These are phyloP conservation scores for Acacia acuminata DNA, from an alignment of 306 rosid species.

Conservation along the genomic window DNA sequence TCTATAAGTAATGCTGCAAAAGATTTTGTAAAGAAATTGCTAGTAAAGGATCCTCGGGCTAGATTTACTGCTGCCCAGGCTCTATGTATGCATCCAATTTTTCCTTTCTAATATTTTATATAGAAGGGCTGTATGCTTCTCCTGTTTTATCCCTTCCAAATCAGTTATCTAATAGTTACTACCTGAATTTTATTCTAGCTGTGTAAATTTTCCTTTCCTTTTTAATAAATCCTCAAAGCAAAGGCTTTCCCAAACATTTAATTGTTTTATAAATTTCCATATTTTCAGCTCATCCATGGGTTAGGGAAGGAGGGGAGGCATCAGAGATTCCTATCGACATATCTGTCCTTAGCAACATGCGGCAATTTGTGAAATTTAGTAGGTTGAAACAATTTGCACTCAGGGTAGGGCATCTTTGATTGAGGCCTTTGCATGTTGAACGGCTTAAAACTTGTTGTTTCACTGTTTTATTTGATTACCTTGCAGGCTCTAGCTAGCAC, in stretches of 20 bases:
- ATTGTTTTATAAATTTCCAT: conserved; percentile 29
- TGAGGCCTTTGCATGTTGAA: conserved; percentile 22
- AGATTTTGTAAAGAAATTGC: conserved; percentile 92
- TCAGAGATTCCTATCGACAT: conserved; percentile 94
- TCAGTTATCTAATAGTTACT: conserved; percentile 11
- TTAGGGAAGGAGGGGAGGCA: conserved; percentile 94
- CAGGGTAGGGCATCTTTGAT: conserved; percentile 57
- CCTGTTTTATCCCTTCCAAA: conserved; percentile 22
- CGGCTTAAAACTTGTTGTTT: conserved; percentile 20
- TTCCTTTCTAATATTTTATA: conserved; percentile 14
- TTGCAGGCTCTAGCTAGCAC: conserved; percentile 98
- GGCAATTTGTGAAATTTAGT: conserved; percentile 89
- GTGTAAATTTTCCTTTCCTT: neutral
- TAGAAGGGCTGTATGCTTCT: conserved; percentile 26
- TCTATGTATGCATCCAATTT: conserved; percentile 64
- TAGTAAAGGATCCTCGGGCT: conserved; percentile 95
- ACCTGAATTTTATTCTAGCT: conserved; percentile 24
- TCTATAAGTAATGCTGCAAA: conserved; percentile 72
- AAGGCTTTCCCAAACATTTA: conserved; percentile 11
- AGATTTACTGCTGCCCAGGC: conserved; percentile 99
- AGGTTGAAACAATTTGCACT: conserved; percentile 97
- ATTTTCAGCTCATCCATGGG: conserved; percentile 95
- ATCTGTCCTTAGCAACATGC: conserved; percentile 89
- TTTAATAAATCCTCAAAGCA: neutral
- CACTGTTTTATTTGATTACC: conserved; percentile 25